Percentiles rank a stretch among this genome's conserved stretches.
Evolutionary conservation across 2,329 filamentous ascomycete genomes (phyloP).

Genomic region (Aspergillus transmontanensis): DNA sequence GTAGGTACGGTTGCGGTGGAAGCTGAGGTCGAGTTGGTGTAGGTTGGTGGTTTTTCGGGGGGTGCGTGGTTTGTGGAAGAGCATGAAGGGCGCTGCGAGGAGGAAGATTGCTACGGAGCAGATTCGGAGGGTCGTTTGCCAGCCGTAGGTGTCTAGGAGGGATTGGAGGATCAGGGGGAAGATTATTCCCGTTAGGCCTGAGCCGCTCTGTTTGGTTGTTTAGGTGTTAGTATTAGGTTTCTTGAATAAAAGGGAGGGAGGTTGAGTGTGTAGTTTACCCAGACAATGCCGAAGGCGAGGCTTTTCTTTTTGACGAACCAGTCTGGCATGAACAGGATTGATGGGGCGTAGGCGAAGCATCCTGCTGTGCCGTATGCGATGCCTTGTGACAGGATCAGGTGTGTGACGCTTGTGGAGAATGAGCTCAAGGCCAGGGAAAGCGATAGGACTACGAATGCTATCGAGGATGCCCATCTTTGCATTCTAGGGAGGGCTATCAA

Average conservation of each 20-base stretch:
- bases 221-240: not conserved
- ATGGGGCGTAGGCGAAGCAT: constrained; percentile 51
- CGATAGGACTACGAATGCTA: constrained; percentile 26
- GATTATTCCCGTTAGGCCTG: constrained; percentile 45
- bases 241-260: no score
- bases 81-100: constrained; percentile 27
- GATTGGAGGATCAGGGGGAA: constrained; percentile 50
- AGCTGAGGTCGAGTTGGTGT: constrained; percentile 47
- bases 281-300: constrained; percentile 49
- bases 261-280: constrained; percentile 26
- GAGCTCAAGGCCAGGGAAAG: constrained; percentile 28
- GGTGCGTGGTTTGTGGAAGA: constrained; percentile 47
- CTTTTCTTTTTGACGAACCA: constrained; percentile 54
- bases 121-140: constrained; percentile 47
- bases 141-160: constrained; percentile 46
- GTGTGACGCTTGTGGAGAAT: constrained; percentile 25
- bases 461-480: constrained; percentile 25
- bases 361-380: constrained; percentile 49
- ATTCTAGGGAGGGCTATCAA: constrained; percentile 24
- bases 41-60: constrained; percentile 27
- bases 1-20: constrained; percentile 40
- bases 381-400: constrained; percentile 31
- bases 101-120: constrained; percentile 39
- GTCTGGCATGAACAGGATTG: constrained; percentile 52
- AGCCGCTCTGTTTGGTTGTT: constrained; percentile 34